A percentile compares a stretch with the other conserved stretches of the same genome.
These are phyloP conservation scores for Backusella westeae DNA, from an alignment of 192 early-diverging fungal species.

Conservation along the genomic window DNA sequence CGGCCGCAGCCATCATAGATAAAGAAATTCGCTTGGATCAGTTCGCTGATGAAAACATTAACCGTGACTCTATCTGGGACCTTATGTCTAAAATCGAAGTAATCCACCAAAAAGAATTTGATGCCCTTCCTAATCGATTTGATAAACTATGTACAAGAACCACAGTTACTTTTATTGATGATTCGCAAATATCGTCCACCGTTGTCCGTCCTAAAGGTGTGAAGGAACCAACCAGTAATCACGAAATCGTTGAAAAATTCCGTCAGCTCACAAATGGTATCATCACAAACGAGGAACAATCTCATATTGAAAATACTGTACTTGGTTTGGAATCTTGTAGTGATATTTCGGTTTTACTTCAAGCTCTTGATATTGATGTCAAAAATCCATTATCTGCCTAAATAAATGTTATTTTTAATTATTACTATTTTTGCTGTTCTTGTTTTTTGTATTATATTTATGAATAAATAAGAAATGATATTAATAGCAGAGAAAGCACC, in stretches of 20 bases:
- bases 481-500: no score
- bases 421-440: neutral
- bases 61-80: constrained; percentile 12
- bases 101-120: constrained; percentile 13
- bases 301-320: neutral
- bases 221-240: neutral
- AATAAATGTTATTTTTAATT: neutral
- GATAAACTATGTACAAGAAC: constrained; percentile 15
- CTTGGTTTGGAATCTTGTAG: neutral
- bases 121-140: neutral
- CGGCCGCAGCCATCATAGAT: constrained; percentile 4
- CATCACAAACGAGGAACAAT: neutral
- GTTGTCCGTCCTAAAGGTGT: constrained; percentile 22
- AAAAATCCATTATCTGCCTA: neutral
- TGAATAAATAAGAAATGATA: neutral
- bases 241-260: constrained; percentile 18
- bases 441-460: neutral
- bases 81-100: constrained; percentile 9
- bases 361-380: neutral
- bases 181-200: neutral
- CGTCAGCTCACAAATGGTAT: neutral
- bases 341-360: neutral
- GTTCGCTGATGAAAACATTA: constrained; percentile 9
- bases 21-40: constrained; percentile 4
- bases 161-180: neutral